Evolutionary conservation across 768 basidiomycete species (phyloP).

Genomic region (Kondoa subrosea): DNA sequence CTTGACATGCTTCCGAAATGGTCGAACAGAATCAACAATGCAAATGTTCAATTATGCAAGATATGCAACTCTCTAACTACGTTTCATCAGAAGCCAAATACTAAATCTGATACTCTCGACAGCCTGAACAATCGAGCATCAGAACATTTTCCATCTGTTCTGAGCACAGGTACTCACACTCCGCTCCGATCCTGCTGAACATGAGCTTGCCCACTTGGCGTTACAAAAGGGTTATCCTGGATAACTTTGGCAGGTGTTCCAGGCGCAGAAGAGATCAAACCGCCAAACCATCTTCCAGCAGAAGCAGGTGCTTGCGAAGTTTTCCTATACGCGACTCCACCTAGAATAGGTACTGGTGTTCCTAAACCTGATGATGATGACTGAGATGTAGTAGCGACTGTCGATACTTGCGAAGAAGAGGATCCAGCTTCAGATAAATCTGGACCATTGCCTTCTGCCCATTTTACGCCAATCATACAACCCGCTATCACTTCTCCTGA

Average conservation of each 20-base stretch:
- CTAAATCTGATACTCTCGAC: not conserved
- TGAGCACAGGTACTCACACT: not conserved
- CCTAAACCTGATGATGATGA: not conserved
- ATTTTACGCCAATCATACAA: constrained; percentile 1
- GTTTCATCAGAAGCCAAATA: not conserved
- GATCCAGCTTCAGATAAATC: not conserved
- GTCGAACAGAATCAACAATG: too few relatives aligned
- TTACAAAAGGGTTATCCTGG: not conserved
- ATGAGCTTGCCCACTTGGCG: not conserved
- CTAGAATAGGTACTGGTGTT: not conserved
- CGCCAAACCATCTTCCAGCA: not conserved
- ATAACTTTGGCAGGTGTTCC: not conserved
- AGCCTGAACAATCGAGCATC: not conserved
- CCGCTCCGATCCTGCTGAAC: not conserved
- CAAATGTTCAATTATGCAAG: too few relatives aligned
- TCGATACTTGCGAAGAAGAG: too few relatives aligned
- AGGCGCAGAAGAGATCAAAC: not conserved
- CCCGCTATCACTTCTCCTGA: not conserved
- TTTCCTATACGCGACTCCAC: not conserved
- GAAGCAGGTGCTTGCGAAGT: not conserved
- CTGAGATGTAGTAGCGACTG: not conserved
- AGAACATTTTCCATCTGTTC: not conserved
- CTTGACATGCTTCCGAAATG: too few relatives aligned
- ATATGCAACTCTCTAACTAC: too few relatives aligned
- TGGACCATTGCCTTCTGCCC: not conserved